A percentile compares a stretch with the other conserved stretches of the same genome.
phyloP scores from a whole-genome alignment of 202 grass and related monocot species.

The Saccharum hybrid region DNA sequence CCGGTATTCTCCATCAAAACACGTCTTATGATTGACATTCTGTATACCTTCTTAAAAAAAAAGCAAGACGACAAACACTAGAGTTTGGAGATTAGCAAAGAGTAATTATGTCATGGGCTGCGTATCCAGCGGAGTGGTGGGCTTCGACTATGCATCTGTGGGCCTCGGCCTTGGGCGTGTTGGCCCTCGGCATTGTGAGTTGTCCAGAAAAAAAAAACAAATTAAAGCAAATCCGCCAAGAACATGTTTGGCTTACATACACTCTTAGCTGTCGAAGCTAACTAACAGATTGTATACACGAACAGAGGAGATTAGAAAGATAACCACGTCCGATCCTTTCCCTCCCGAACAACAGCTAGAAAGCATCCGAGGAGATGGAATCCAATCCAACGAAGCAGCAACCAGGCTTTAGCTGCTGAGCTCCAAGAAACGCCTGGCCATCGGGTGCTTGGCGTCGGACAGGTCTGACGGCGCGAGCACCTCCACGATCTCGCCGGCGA shows the following conservation, averaged over 20 bases:
- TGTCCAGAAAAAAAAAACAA: too few relatives aligned
- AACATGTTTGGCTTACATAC: background rate
- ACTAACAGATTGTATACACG: background rate
- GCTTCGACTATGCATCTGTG: too few relatives aligned
- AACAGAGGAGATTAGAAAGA: conserved; percentile 14
- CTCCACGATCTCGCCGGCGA: conserved; percentile 85
- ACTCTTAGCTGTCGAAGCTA: background rate
- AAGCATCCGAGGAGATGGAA: background rate
- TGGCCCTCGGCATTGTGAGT: too few relatives aligned
- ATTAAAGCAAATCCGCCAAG: background rate
- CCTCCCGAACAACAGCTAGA: background rate
- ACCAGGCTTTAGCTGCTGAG: conserved; percentile 56
- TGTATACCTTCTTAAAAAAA: too few relatives aligned
- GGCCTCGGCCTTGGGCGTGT: too few relatives aligned
- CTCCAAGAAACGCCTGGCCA: conserved; percentile 84
- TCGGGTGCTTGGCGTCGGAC: conserved; percentile 72
- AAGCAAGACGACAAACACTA: too few relatives aligned
- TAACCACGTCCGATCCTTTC: background rate
- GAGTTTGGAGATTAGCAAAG: too few relatives aligned
- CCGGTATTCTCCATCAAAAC: too few relatives aligned
- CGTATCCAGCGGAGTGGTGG: too few relatives aligned
- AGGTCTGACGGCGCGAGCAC: conserved; percentile 69
- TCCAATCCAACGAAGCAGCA: background rate
- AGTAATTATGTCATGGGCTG: too few relatives aligned
- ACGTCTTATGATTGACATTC: too few relatives aligned